These are phyloP conservation scores for Arabidopsis hybrid DNA, from an alignment of 441 rosid species.

Conservation along the genomic window DNA sequence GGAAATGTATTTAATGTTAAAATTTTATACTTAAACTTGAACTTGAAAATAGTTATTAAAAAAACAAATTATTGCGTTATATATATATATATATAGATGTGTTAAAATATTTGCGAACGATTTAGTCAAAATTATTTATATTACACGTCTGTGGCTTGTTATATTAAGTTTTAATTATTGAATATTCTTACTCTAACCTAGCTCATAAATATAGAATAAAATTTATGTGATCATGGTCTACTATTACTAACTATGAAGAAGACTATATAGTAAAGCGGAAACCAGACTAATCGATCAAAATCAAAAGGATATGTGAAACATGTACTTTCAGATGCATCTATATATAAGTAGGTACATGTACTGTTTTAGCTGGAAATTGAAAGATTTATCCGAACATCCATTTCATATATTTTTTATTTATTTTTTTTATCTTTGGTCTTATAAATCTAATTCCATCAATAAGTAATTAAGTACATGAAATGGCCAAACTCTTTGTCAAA, in stretches of 20 bases:
- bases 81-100: no score
- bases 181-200: constrained; percentile 11
- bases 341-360: constrained; percentile 11
- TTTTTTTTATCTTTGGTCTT: not conserved
- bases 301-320: not conserved
- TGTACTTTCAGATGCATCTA: constrained; percentile 17
- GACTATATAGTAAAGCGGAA: not conserved
- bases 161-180: not conserved
- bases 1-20: not conserved
- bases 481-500: not conserved
- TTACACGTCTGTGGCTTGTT: not conserved
- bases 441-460: not conserved
- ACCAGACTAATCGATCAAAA: not conserved
- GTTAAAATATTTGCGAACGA: not conserved
- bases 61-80: no score
- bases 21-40: no score
- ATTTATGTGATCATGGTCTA: not conserved
- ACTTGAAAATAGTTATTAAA: not conserved
- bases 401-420: not conserved
- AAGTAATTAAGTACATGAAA: not conserved
- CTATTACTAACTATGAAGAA: not conserved
- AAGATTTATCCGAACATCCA: not conserved
- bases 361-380: not conserved
- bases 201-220: not conserved
- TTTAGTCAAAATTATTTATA: not conserved